phyloP scores from a whole-genome alignment of 768 basidiomycete species.

The Tricholoma flavovirens region DNA sequence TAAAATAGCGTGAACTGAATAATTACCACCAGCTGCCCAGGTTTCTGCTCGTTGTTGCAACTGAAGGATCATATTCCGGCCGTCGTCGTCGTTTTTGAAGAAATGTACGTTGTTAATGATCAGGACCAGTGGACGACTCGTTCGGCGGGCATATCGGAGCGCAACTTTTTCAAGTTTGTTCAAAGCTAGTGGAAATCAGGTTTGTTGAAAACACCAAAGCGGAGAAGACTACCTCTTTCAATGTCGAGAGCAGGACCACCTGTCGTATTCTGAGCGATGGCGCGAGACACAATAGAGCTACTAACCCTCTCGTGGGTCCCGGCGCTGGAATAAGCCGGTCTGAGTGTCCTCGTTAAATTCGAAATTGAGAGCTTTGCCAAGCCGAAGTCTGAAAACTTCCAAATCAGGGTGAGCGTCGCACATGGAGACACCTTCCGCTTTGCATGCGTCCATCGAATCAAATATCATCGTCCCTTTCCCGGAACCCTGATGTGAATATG shows the following conservation, averaged over 20 bases:
- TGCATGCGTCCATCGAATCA: constrained; percentile 68
- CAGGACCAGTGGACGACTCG: constrained; percentile 67
- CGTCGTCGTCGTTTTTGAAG: constrained; percentile 73
- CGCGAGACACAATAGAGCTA: not conserved
- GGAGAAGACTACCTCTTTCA: constrained; percentile 53
- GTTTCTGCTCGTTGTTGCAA: constrained; percentile 82
- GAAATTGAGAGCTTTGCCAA: constrained; percentile 83
- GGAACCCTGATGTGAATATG: constrained; percentile 45
- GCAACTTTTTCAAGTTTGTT: constrained; percentile 88
- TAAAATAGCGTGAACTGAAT: constrained; percentile 1
- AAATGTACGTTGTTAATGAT: constrained; percentile 77
- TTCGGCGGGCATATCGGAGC: constrained; percentile 48
- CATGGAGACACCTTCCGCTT: constrained; percentile 67
- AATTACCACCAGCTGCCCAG: constrained; percentile 75
- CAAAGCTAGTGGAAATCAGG: constrained; percentile 40
- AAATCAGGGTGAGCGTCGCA: constrained; percentile 84
- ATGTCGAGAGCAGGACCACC: constrained; percentile 77
- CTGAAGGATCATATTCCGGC: constrained; percentile 74
- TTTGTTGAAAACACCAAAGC: not conserved
- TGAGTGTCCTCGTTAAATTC: constrained; percentile 85
- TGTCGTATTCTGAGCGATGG: constrained; percentile 15
- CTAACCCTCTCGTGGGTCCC: constrained; percentile 75
- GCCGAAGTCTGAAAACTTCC: constrained; percentile 77
- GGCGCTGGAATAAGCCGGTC: constrained; percentile 71
- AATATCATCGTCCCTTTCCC: constrained; percentile 83